Conservation (phyloP, 495 filamentous ascomycete species). For the Daldinia childiae region DNA sequence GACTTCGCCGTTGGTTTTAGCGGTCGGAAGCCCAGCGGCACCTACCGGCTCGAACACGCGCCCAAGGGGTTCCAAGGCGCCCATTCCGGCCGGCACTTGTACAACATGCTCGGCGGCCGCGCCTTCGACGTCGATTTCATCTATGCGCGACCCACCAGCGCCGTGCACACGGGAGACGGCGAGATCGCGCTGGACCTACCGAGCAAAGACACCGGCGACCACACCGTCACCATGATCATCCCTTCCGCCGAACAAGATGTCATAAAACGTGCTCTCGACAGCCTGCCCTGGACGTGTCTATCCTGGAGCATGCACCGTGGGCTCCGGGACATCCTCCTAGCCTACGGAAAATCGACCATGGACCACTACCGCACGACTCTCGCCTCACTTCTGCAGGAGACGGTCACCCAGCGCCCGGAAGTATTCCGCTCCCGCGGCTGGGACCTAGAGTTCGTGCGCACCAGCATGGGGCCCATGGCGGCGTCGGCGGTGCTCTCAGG, state of each 20-base stretch:
- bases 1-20: constrained; percentile 45
- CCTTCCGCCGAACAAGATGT: constrained; percentile 32
- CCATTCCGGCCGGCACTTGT: constrained; percentile 47
- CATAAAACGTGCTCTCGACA: constrained; percentile 41
- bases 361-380: constrained; percentile 38
- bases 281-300: constrained; percentile 48
- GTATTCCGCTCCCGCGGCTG: constrained; percentile 44
- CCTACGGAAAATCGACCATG: constrained; percentile 45
- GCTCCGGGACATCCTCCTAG: constrained; percentile 45
- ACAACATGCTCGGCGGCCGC: constrained; percentile 50
- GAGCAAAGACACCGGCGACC: neutral
- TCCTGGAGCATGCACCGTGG: constrained; percentile 53
- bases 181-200: neutral
- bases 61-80: constrained; percentile 46
- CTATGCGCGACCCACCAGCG: constrained; percentile 3
- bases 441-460: constrained; percentile 41
- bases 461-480: constrained; percentile 44
- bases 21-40: constrained; percentile 41
- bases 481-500: constrained; percentile 43
- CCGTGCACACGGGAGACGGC: too few relatives aligned
- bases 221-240: constrained; percentile 1
- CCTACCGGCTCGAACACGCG: constrained; percentile 43
- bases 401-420: constrained; percentile 11
- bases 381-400: constrained; percentile 33
- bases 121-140: constrained; percentile 50